These are phyloP conservation scores for Candida glucosophila DNA, from an alignment of 1,139 yeast genomes.

Conservation along the genomic window DNA sequence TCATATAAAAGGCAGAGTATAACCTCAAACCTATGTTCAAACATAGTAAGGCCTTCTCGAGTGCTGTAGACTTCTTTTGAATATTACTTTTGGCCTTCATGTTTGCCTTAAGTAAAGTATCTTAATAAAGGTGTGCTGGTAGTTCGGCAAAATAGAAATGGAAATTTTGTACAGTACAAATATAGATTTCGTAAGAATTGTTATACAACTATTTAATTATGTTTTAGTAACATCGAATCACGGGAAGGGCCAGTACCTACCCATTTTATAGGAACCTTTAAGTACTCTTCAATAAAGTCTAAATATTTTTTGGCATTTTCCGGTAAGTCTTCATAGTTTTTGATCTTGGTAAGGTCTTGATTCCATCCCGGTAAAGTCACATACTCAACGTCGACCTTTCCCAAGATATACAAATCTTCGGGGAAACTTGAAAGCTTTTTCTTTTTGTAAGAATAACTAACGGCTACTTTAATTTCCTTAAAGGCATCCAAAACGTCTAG, in stretches of 20 bases:
- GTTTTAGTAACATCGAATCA: constrained; percentile 63
- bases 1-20: constrained; percentile 46
- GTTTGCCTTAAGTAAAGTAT: neutral
- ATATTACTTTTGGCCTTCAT: neutral
- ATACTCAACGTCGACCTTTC: constrained; percentile 85
- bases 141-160: too few species aligned
- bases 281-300: constrained; percentile 73
- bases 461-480: constrained; percentile 79
- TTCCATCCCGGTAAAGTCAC: constrained; percentile 94
- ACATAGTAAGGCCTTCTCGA: constrained; percentile 10
- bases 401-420: constrained; percentile 75
- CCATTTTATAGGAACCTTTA: constrained; percentile 86
- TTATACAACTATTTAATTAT: constrained; percentile 4
- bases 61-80: constrained; percentile 2
- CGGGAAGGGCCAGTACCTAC: constrained; percentile 99
- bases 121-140: too few species aligned
- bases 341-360: constrained; percentile 65
- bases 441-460: constrained; percentile 74
- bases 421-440: constrained; percentile 75
- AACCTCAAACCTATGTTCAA: constrained; percentile 30
- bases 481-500: constrained; percentile 89
- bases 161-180: too few species aligned
- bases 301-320: constrained; percentile 79
- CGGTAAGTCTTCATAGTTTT: constrained; percentile 71
- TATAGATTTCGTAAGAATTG: neutral